These are phyloP conservation scores for Leucoagaricus sp. DNA, from an alignment of 1,284 basidiomycete species.

Conservation along the genomic window DNA sequence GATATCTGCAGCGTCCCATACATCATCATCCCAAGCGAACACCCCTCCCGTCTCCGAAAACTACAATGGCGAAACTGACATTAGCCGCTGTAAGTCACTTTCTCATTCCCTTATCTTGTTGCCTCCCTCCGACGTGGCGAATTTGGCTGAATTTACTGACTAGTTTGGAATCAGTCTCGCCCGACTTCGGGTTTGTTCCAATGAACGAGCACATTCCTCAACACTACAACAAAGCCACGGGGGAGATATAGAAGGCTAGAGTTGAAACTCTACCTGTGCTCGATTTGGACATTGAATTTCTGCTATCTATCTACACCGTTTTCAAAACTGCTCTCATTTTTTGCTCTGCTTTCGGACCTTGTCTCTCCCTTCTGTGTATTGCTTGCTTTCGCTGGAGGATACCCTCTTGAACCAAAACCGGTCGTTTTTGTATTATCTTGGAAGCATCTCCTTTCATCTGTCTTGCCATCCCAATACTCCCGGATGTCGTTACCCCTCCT, in stretches of 20 bases:
- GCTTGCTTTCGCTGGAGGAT: conserved; percentile 21
- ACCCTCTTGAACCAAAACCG: conserved; percentile 14
- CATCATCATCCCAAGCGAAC: conserved; percentile 75
- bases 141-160: conserved; percentile 41
- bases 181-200: conserved; percentile 78
- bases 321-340: conserved; percentile 18
- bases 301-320: conserved; percentile 16
- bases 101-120: conserved; percentile 15
- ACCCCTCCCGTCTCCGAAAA: conserved; percentile 74
- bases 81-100: conserved; percentile 73
- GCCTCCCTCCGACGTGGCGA: conserved; percentile 19
- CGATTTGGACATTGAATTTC: conserved; percentile 13
- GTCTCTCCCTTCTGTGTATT: background rate
- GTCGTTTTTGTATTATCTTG: conserved; percentile 16
- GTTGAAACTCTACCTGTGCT: conserved; percentile 18
- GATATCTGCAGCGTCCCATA: conserved; percentile 68
- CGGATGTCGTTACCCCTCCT: conserved; percentile 9
- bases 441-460: conserved; percentile 9
- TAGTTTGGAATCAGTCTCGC: conserved; percentile 62
- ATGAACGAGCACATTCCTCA: conserved; percentile 71
- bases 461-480: background rate
- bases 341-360: conserved; percentile 14
- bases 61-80: conserved; percentile 65
- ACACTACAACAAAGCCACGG: conserved; percentile 63
- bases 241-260: conserved; percentile 46